phyloP scores from a whole-genome alignment of 2,329 filamentous ascomycete genomes.

The Penicillium corylophilum region DNA sequence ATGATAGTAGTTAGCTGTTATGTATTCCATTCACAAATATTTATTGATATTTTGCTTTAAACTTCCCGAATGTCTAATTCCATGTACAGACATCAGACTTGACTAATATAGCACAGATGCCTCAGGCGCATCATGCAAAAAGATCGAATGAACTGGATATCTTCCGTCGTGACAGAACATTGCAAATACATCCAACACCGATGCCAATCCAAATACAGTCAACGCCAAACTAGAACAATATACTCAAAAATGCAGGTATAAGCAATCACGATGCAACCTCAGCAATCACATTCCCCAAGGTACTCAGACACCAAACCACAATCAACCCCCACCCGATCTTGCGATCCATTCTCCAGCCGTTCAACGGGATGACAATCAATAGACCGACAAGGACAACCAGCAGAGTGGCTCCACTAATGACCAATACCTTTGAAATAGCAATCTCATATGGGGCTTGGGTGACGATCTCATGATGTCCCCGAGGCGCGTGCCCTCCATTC shows the following conservation, averaged over 20 bases:
- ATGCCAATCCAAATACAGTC: neutral
- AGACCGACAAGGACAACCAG: constrained; percentile 76
- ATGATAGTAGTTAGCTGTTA: neutral
- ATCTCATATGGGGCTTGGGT: constrained; percentile 68
- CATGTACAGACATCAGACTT: neutral
- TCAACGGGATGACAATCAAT: constrained; percentile 77
- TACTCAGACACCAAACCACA: constrained; percentile 76
- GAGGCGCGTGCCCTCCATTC: constrained; percentile 37
- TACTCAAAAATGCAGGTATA: neutral
- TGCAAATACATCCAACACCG: neutral
- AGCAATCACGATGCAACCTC: constrained; percentile 55
- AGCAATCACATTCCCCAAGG: constrained; percentile 74
- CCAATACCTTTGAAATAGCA: constrained; percentile 76
- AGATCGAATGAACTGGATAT: neutral
- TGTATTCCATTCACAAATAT: constrained; percentile 3
- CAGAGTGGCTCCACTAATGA: constrained; percentile 82
- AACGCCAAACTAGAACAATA: neutral
- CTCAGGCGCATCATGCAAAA: neutral
- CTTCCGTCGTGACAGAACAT: neutral
- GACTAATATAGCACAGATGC: neutral
- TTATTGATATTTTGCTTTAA: neutral
- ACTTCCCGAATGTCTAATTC: no score
- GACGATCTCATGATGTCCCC: constrained; percentile 6
- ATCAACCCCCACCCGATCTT: constrained; percentile 81
- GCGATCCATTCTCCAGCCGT: constrained; percentile 80